Conservation (phyloP, 345 rosid genomes). For the Camelina hispida region DNA sequence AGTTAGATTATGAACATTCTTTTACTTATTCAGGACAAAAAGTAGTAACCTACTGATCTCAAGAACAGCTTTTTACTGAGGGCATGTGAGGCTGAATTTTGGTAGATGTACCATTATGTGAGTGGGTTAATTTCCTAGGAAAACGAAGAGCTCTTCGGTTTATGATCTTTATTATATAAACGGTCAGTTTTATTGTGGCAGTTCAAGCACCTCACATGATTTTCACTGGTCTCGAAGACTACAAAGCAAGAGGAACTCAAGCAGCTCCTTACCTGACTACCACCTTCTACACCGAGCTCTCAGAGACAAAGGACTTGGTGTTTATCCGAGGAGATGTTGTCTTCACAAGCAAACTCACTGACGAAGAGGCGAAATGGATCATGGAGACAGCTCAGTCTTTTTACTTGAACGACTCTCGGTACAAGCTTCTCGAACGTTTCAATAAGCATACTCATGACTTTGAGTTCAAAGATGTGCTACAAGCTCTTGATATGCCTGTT, state of each 20-base stretch:
- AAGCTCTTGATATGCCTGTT: slow-evolving; percentile 78
- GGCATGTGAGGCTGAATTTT: slow-evolving; percentile 1
- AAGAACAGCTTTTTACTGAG: background rate
- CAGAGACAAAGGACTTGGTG: slow-evolving; percentile 83
- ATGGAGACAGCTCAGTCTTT: slow-evolving; percentile 87
- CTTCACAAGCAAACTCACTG: slow-evolving; percentile 87
- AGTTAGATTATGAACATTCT: background rate
- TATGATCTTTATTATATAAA: background rate
- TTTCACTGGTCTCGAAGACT: slow-evolving; percentile 97
- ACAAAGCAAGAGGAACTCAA: slow-evolving; percentile 97
- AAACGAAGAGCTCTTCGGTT: background rate
- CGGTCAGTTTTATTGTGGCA: slow-evolving; percentile 47
- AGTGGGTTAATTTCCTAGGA: background rate
- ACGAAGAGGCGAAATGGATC: slow-evolving; percentile 90
- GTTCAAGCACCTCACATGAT: slow-evolving; percentile 88
- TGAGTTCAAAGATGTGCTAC: slow-evolving; percentile 86
- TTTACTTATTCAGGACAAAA: background rate
- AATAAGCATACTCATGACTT: slow-evolving; percentile 78
- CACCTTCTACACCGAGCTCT: slow-evolving; percentile 76
- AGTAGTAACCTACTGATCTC: background rate
- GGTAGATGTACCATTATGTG: background rate
- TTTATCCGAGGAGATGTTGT: slow-evolving; percentile 85
- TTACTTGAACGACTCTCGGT: slow-evolving; percentile 79
- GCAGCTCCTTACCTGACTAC: slow-evolving; percentile 80
- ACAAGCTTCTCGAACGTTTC: slow-evolving; percentile 80